Conservation (phyloP, 441 rosid genomes). For the Breynia disticha region DNA sequence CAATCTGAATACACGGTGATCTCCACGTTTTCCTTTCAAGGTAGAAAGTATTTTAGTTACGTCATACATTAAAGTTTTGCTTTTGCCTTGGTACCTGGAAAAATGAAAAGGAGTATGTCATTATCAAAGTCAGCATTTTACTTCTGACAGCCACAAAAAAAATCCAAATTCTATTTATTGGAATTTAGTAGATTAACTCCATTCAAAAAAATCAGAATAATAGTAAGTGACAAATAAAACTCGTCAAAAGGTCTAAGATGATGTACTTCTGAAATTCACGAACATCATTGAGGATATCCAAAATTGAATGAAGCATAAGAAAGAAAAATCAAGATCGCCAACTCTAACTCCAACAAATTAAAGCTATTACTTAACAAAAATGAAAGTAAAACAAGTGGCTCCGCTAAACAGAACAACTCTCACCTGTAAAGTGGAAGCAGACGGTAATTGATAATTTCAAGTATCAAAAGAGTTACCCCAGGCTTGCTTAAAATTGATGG, state of each 20-base stretch:
- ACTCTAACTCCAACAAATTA: neutral
- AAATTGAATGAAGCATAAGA: too few species aligned
- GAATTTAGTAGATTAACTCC: too few species aligned
- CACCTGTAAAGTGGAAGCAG: slow-evolving; percentile 97
- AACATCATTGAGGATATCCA: too few species aligned
- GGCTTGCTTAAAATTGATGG: slow-evolving; percentile 83
- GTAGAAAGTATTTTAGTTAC: slow-evolving; percentile 88
- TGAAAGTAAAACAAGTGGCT: neutral
- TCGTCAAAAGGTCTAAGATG: too few species aligned
- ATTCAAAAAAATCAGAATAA: too few species aligned
- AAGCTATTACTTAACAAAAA: neutral
- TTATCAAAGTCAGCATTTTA: neutral
- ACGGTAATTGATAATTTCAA: slow-evolving; percentile 89
- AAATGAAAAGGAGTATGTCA: slow-evolving; percentile 10
- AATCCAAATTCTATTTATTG: too few species aligned
- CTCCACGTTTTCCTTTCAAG: slow-evolving; percentile 86
- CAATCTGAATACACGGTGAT: slow-evolving; percentile 87
- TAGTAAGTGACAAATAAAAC: too few species aligned
- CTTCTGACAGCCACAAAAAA: too few species aligned
- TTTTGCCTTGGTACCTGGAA: slow-evolving; percentile 88
- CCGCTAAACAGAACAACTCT: slow-evolving; percentile 12
- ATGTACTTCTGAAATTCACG: too few species aligned
- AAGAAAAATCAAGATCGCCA: too few species aligned
- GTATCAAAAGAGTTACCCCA: slow-evolving; percentile 78
- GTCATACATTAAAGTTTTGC: slow-evolving; percentile 90